These are phyloP conservation scores for Zygosaccharomyces pseudorouxii DNA, from an alignment of 805 yeast species.

Conservation along the genomic window DNA sequence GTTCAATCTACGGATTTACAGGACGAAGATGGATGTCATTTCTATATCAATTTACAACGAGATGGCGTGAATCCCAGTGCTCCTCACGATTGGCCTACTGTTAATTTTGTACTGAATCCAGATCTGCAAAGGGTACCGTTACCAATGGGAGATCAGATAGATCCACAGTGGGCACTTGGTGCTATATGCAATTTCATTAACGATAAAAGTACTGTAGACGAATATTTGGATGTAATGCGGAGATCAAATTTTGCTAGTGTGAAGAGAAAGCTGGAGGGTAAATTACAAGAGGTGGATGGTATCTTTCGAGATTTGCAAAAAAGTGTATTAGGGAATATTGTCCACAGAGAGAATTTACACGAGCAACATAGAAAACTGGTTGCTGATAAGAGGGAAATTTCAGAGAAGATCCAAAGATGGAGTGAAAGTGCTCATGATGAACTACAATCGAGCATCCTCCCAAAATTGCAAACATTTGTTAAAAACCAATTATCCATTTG, in stretches of 20 bases:
- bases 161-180: conserved; percentile 23
- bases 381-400: conserved; percentile 14
- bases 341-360: conserved; percentile 17
- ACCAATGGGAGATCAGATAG: conserved; percentile 21
- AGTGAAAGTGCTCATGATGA: conserved; percentile 30
- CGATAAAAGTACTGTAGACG: conserved; percentile 29
- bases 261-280: conserved; percentile 9
- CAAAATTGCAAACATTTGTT: conserved; percentile 25
- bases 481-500: conserved; percentile 30
- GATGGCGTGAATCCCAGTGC: conserved; percentile 1
- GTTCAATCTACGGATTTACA: conserved; percentile 8
- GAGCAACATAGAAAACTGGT: conserved; percentile 17
- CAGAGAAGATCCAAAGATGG: conserved; percentile 28
- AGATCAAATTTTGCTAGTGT: conserved; percentile 24
- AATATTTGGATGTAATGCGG: conserved; percentile 24
- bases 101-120: conserved; percentile 1
- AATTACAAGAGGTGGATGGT: conserved; percentile 16
- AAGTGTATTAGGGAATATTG: conserved; percentile 13
- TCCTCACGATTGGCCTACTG: conserved; percentile 11
- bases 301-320: conserved; percentile 15
- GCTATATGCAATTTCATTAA: conserved; percentile 24
- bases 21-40: conserved; percentile 29
- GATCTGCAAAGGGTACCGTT: conserved; percentile 4
- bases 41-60: conserved; percentile 25
- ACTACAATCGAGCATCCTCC: conserved; percentile 29